Evolutionary conservation across 192 early-diverging fungal genomes (phyloP).

Genomic region (Chytriomyces sp.): DNA sequence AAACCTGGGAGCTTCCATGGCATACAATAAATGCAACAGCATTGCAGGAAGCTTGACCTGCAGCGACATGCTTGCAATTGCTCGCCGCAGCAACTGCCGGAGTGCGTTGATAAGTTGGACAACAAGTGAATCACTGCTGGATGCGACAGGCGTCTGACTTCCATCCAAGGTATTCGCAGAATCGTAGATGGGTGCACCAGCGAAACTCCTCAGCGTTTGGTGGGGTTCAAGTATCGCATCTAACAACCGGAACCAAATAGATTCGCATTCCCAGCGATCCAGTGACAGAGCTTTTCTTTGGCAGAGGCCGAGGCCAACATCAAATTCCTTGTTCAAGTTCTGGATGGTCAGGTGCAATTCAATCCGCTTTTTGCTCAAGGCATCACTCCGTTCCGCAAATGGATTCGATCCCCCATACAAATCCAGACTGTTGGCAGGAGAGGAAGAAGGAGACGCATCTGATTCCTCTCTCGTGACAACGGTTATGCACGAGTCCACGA

Average conservation of each 20-base stretch:
- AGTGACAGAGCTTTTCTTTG: conserved; percentile 21
- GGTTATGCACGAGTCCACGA: background rate
- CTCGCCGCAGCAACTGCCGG: background rate
- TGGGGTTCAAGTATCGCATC: conserved; percentile 39
- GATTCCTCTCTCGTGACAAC: conserved; percentile 5
- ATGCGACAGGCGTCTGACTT: conserved; percentile 13
- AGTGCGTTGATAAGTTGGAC: conserved; percentile 33
- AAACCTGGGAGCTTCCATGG: conserved; percentile 24
- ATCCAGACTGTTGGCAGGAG: background rate
- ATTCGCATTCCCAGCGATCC: conserved; percentile 30
- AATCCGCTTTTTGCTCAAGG: conserved; percentile 1
- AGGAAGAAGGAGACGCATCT: background rate
- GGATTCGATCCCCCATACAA: conserved; percentile 2
- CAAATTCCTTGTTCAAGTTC: conserved; percentile 19
- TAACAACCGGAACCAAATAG: conserved; percentile 44
- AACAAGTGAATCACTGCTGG: background rate
- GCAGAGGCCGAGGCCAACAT: conserved; percentile 32
- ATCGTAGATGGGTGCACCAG: conserved; percentile 9
- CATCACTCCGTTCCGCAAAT: conserved; percentile 24
- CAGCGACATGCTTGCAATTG: conserved; percentile 25
- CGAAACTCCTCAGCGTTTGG: background rate
- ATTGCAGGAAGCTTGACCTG: conserved; percentile 37
- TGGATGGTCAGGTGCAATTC: background rate
- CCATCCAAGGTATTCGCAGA: conserved; percentile 1
- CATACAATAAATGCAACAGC: conserved; percentile 32